Evolutionary conservation across 148 eudicot species (phyloP).

Genomic region (Chenopodium formosanum): DNA sequence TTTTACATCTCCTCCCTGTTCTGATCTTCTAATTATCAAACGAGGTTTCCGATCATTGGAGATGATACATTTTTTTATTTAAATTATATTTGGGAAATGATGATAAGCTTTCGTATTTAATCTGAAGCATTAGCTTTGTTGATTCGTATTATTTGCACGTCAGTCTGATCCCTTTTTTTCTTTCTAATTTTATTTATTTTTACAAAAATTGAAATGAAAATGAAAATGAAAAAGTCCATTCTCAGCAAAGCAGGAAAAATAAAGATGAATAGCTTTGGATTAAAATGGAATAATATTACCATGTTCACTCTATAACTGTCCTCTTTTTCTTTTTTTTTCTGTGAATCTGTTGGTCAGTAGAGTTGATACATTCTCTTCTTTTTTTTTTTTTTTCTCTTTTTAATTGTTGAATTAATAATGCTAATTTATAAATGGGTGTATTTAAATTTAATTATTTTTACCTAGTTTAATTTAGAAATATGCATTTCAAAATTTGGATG

Average conservation of each 20-base stretch:
- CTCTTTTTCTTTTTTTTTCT: neutral
- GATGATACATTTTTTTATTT: conserved; percentile 20
- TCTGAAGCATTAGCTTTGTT: conserved; percentile 1
- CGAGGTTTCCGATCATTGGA: conserved; percentile 39
- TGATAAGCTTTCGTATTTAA: neutral
- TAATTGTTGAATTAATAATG: too few relatives aligned
- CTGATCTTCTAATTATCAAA: conserved; percentile 15
- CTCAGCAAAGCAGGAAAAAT: conserved; percentile 31
- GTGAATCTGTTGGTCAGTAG: conserved; percentile 33
- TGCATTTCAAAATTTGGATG: too few relatives aligned
- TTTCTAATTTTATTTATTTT: neutral
- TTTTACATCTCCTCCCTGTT: conserved; percentile 29
- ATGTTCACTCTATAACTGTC: conserved; percentile 31
- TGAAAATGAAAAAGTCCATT: conserved; percentile 14
- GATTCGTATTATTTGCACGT: conserved; percentile 14
- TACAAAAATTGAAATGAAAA: too few relatives aligned
- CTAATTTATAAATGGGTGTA: too few relatives aligned
- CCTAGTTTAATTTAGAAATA: too few relatives aligned
- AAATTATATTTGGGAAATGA: neutral
- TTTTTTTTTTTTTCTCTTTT: too few relatives aligned
- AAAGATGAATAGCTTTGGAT: conserved; percentile 28
- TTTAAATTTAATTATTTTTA: too few relatives aligned
- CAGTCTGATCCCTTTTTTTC: conserved; percentile 10
- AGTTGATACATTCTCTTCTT: conserved; percentile 34
- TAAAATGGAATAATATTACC: conserved; percentile 27